Percentiles rank a stretch among this genome's conserved stretches.
These are phyloP conservation scores for Spergularia azorica DNA, from an alignment of 179 eudicot species.

Conservation along the genomic window DNA sequence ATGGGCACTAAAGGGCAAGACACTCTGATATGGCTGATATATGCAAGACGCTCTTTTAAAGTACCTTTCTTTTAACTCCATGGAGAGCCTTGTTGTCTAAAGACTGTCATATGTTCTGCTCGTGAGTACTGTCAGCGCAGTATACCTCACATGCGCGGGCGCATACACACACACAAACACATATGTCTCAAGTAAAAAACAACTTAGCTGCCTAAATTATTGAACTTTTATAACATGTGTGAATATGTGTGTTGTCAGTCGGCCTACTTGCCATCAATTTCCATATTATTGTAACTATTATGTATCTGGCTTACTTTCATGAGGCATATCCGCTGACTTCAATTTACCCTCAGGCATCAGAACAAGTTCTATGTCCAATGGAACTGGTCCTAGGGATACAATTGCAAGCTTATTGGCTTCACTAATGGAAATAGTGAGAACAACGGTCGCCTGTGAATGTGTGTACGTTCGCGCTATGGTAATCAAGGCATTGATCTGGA, in stretches of 20 bases:
- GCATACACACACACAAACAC: too few relatives aligned
- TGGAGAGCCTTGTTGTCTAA: background rate
- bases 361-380: slow-evolving; percentile 62
- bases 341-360: slow-evolving; percentile 45
- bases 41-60: background rate
- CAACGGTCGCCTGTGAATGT: slow-evolving; percentile 99
- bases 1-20: background rate
- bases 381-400: slow-evolving; percentile 80
- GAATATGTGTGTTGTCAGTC: background rate
- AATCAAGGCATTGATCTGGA: slow-evolving; percentile 97
- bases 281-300: slow-evolving; percentile 2
- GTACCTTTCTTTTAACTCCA: background rate
- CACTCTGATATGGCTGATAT: background rate
- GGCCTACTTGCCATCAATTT: background rate
- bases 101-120: background rate
- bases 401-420: slow-evolving; percentile 91
- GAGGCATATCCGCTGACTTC: slow-evolving; percentile 8
- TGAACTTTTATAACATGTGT: slow-evolving; percentile 1
- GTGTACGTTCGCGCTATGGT: slow-evolving; percentile 99
- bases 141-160: background rate
- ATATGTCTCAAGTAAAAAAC: background rate
- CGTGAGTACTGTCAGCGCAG: background rate
- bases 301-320: slow-evolving; percentile 6
- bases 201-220: background rate
- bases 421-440: slow-evolving; percentile 96